Conservation (phyloP, 2,329 filamentous ascomycete genomes). For the Talaromyces sp. region DNA sequence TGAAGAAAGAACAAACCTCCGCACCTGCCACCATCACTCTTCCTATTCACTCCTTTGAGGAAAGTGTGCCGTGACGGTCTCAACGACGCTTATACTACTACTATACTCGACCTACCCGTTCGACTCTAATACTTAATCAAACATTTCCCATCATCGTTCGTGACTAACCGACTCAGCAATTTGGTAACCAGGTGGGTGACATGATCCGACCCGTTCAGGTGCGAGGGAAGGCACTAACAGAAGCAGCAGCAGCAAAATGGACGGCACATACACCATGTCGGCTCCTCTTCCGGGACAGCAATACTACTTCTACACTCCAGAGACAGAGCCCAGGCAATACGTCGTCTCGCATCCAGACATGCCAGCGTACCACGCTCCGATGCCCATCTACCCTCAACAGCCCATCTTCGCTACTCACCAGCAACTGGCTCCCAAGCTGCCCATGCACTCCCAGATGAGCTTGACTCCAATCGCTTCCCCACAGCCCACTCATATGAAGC, state of each 20-base stretch:
- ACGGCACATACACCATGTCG: constrained; percentile 56
- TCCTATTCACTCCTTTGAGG: constrained; percentile 15
- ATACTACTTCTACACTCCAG: constrained; percentile 84
- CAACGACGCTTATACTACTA: not conserved
- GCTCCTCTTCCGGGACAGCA: constrained; percentile 62
- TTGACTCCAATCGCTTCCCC: constrained; percentile 72
- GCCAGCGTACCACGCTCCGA: constrained; percentile 43
- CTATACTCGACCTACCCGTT: not conserved
- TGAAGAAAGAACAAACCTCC: not conserved
- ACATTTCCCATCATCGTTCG: constrained; percentile 4
- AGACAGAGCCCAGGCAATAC: constrained; percentile 57
- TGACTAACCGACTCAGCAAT: constrained; percentile 2
- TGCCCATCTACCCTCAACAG: constrained; percentile 33
- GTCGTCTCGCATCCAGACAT: constrained; percentile 54
- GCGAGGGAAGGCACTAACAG: not conserved
- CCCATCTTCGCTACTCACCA: constrained; percentile 18
- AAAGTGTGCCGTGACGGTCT: constrained; percentile 6
- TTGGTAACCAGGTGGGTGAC: constrained; percentile 11
- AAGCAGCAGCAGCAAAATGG: constrained; percentile 51
- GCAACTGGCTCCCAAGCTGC: constrained; percentile 15
- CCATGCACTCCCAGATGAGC: constrained; percentile 27
- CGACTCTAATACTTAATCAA: constrained; percentile 19
- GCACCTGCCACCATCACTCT: not conserved
- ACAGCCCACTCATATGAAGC: constrained; percentile 69
- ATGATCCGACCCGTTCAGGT: not conserved